phyloP scores from a whole-genome alignment of 169 alveolate species.

The Miamiensis avidus region DNA sequence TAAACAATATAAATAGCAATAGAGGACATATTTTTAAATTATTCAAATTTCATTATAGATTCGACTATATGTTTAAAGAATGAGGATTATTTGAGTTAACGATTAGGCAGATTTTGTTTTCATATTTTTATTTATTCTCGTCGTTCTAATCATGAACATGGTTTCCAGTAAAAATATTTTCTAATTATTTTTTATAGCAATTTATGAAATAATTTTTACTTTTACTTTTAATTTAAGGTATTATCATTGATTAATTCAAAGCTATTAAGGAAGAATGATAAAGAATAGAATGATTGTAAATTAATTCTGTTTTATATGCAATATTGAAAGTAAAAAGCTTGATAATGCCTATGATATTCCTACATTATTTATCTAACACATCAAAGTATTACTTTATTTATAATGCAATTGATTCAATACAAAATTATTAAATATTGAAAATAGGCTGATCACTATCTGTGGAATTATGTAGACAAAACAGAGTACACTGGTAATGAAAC shows the following conservation, averaged over 20 bases:
- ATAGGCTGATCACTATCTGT: slow-evolving; percentile 43
- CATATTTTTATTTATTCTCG: slow-evolving; percentile 31
- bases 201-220: too few relatives aligned
- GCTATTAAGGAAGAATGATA: slow-evolving; percentile 33
- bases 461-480: slow-evolving; percentile 42
- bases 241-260: slow-evolving; percentile 42
- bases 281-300: slow-evolving; percentile 21
- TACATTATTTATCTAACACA: slow-evolving; percentile 21
- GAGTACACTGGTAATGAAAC: slow-evolving; percentile 50
- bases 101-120: too few relatives aligned
- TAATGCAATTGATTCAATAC: neutral
- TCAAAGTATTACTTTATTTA: neutral
- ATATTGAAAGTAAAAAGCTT: slow-evolving; percentile 28
- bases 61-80: slow-evolving; percentile 27
- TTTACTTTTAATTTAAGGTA: too few relatives aligned
- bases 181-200: neutral
- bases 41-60: slow-evolving; percentile 3
- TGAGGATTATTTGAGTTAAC: neutral
- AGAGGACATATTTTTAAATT: too few relatives aligned
- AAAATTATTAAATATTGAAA: neutral
- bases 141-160: slow-evolving; percentile 34
- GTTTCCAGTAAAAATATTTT: slow-evolving; percentile 22
- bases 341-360: slow-evolving; percentile 29
- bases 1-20: too few relatives aligned
- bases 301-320: slow-evolving; percentile 34